phyloP scores from a whole-genome alignment of 257 asterid species.

The Solanum piurae region DNA sequence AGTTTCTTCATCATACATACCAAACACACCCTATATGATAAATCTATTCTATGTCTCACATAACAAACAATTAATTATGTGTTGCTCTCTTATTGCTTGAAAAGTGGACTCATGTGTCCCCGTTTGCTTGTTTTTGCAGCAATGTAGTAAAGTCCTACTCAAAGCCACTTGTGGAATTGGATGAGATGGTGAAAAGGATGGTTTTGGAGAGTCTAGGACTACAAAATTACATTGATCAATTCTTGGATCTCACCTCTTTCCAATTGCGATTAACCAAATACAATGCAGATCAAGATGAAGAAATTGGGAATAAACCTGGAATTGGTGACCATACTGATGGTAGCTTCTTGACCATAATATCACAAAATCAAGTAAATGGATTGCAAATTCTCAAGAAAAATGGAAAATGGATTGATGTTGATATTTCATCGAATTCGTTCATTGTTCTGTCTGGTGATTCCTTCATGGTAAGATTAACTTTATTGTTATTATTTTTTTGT shows the following conservation, averaged over 20 bases:
- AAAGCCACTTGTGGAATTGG: background rate
- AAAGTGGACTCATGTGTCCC: background rate
- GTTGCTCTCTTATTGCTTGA: background rate
- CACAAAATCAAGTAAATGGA: constrained; percentile 2
- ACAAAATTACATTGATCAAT: background rate
- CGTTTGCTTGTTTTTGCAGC: background rate
- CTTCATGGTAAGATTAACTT: background rate
- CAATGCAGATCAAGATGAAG: background rate
- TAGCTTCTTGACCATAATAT: background rate
- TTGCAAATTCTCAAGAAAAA: background rate
- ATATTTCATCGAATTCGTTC: background rate
- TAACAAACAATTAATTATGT: background rate
- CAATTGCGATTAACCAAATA: background rate
- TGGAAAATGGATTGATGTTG: background rate
- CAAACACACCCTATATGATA: background rate
- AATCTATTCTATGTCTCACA: background rate
- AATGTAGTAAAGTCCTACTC: background rate
- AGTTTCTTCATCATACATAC: background rate
- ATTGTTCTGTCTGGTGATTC: background rate
- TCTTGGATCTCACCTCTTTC: background rate
- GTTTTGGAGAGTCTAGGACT: background rate
- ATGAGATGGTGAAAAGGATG: background rate
- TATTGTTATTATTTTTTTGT: background rate
- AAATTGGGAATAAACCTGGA: background rate
- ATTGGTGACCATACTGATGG: background rate